phyloP scores from a whole-genome alignment of 257 asterid species.

The Verbascum thapsus region DNA sequence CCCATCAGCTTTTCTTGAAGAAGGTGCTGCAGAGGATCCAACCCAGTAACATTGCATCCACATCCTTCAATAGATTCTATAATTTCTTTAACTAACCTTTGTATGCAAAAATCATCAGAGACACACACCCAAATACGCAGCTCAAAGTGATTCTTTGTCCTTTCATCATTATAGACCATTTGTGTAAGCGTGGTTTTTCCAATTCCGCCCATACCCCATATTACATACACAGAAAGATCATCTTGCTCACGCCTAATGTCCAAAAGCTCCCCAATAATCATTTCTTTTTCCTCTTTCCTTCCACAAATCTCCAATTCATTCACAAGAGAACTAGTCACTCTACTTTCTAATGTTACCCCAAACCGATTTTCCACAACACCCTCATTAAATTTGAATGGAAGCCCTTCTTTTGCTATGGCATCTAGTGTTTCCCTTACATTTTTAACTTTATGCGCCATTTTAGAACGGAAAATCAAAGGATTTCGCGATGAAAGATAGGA shows the following conservation, averaged over 20 bases:
- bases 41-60: neutral
- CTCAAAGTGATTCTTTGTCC: conserved; percentile 23
- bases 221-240: conserved; percentile 30
- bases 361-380: conserved; percentile 19
- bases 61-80: conserved; percentile 14
- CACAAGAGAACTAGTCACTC: conserved; percentile 37
- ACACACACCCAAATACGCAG: conserved; percentile 34
- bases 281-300: conserved; percentile 33
- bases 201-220: conserved; percentile 41
- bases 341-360: conserved; percentile 7
- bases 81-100: conserved; percentile 28
- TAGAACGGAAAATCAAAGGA: conserved; percentile 21
- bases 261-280: conserved; percentile 26
- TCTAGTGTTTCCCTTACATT: conserved; percentile 23
- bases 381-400: conserved; percentile 30
- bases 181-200: conserved; percentile 43
- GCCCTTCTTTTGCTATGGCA: conserved; percentile 27
- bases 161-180: conserved; percentile 34
- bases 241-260: neutral
- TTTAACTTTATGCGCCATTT: conserved; percentile 19
- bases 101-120: conserved; percentile 30
- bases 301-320: conserved; percentile 33
- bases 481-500: conserved; percentile 1
- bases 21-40: conserved; percentile 9
- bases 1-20: conserved; percentile 20